These are phyloP conservation scores for Aegilops bicornis DNA, from an alignment of 176 grass and related monocot species.

Conservation along the genomic window DNA sequence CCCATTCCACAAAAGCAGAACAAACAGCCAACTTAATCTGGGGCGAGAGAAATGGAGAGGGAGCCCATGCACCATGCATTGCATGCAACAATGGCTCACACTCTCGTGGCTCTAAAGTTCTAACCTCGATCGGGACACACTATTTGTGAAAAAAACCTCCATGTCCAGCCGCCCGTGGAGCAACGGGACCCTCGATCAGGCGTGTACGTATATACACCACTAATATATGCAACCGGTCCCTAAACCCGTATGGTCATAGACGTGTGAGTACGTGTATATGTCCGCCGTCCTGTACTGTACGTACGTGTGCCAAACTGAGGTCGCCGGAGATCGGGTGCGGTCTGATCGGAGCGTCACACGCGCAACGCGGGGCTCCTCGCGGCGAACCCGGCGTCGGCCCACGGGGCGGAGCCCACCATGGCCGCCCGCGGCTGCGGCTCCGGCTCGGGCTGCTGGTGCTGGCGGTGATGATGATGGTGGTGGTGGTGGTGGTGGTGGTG, in stretches of 20 bases:
- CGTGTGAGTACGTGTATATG: background rate
- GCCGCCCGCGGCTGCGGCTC: slow-evolving; percentile 21
- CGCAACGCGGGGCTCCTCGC: slow-evolving; percentile 34
- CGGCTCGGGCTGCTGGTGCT: background rate
- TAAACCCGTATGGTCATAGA: background rate
- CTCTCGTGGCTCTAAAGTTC: slow-evolving; percentile 39
- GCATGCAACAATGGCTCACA: background rate
- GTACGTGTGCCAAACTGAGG: background rate
- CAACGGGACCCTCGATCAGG: background rate
- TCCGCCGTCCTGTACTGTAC: slow-evolving; percentile 1
- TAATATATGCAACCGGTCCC: slow-evolving; percentile 12
- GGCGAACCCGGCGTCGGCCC: slow-evolving; percentile 33
- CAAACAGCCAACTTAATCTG: slow-evolving; percentile 38
- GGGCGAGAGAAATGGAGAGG: background rate
- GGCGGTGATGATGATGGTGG: background rate
- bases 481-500: slow-evolving; percentile 5
- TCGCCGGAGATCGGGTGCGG: too few relatives aligned
- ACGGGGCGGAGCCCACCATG: slow-evolving; percentile 25
- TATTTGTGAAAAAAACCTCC: slow-evolving; percentile 6
- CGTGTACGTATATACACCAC: slow-evolving; percentile 14
- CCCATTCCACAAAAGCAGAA: slow-evolving; percentile 49
- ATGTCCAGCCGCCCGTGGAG: background rate
- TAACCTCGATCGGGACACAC: slow-evolving; percentile 35
- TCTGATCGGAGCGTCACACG: slow-evolving; percentile 16
- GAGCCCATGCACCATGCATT: background rate